Evolutionary conservation across 2,329 filamentous ascomycete species (phyloP).

Genomic region (Ambrosiella cleistominuta): DNA sequence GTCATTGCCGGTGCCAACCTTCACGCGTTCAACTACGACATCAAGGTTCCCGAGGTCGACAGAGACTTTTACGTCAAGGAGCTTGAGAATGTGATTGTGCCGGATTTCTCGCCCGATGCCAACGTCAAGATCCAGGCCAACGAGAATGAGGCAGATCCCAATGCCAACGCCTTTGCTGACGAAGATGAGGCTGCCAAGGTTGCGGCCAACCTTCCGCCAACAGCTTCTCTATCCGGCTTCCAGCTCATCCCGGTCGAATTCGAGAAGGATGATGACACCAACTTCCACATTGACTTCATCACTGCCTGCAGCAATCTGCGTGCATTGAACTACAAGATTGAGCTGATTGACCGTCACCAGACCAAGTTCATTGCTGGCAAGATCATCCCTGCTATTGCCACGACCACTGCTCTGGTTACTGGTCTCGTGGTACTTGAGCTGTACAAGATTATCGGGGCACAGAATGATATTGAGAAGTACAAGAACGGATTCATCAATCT

Average conservation of each 20-base stretch:
- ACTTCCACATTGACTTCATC: constrained; percentile 98
- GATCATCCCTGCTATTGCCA: constrained; percentile 97
- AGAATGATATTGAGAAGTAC: constrained; percentile 94
- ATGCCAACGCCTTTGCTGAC: constrained; percentile 54
- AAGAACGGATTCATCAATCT: constrained; percentile 98
- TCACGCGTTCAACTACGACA: constrained; percentile 95
- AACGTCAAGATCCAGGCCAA: constrained; percentile 93
- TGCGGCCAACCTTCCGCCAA: constrained; percentile 52
- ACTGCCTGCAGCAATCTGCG: constrained; percentile 91
- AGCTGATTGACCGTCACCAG: constrained; percentile 82
- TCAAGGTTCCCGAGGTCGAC: constrained; percentile 62
- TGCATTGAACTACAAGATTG: constrained; percentile 95
- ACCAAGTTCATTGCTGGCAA: constrained; percentile 99
- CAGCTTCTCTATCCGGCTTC: constrained; percentile 70
- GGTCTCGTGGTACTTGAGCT: constrained; percentile 83
- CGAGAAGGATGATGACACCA: constrained; percentile 96
- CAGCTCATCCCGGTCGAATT: constrained; percentile 87
- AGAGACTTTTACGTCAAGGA: constrained; percentile 61
- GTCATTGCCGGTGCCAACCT: constrained; percentile 77
- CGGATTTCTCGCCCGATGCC: constrained; percentile 80
- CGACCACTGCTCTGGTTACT: constrained; percentile 87
- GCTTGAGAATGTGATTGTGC: constrained; percentile 81
- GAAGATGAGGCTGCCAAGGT: constrained; percentile 59
- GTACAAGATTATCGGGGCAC: constrained; percentile 92
- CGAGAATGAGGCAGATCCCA: constrained; percentile 90